phyloP scores from a whole-genome alignment of 2,329 filamentous ascomycete genomes.

The Alternaria dauci region DNA sequence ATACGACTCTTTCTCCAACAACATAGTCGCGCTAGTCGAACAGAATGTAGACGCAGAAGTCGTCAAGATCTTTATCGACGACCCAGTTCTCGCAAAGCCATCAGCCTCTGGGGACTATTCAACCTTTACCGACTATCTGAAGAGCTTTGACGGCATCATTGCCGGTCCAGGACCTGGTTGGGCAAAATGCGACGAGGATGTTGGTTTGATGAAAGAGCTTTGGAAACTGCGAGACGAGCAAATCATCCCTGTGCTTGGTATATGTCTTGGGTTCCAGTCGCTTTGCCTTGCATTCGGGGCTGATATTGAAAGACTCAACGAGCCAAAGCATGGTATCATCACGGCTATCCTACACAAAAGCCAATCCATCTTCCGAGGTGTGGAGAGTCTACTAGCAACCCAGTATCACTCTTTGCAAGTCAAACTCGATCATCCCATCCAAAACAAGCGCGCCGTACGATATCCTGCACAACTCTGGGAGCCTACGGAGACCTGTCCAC shows the following conservation, averaged over 20 bases:
- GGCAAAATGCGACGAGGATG: conserved; percentile 74
- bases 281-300: conserved; percentile 74
- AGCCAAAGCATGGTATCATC: conserved; percentile 84
- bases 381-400: conserved; percentile 71
- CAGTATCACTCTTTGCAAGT: conserved; percentile 75
- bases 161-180: conserved; percentile 91
- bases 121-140: conserved; percentile 57
- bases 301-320: conserved; percentile 69
- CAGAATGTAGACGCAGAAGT: conserved; percentile 73
- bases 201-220: conserved; percentile 80
- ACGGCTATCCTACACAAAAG: conserved; percentile 68
- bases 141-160: conserved; percentile 81
- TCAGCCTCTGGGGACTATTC: conserved; percentile 20
- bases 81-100: conserved; percentile 27
- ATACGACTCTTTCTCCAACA: conserved; percentile 96
- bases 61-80: conserved; percentile 74
- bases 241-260: conserved; percentile 80
- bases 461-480: conserved; percentile 55
- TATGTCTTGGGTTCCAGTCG: conserved; percentile 90
- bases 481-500: conserved; percentile 45
- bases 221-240: conserved; percentile 71
- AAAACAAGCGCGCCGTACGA: conserved; percentile 35
- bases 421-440: conserved; percentile 48
- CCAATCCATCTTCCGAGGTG: conserved; percentile 70
- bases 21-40: conserved; percentile 84